phyloP scores from a whole-genome alignment of 495 filamentous ascomycete genomes.

The Cetradonia linearis region DNA sequence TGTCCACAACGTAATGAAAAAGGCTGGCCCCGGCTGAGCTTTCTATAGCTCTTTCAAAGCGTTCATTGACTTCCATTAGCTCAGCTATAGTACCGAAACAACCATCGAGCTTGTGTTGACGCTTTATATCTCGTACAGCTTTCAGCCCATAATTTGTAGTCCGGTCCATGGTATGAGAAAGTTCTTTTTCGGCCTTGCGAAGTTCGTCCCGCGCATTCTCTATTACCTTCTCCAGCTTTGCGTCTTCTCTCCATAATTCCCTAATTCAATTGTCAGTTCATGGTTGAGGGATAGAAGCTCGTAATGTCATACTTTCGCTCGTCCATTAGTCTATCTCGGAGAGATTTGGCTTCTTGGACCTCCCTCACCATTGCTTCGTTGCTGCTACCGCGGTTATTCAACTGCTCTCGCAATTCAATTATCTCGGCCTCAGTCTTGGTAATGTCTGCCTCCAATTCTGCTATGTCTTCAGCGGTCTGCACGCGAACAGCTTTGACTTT shows the following conservation, averaged over 20 bases:
- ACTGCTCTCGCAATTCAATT: conserved; percentile 53
- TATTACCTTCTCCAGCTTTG: conserved; percentile 70
- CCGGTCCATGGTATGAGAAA: conserved; percentile 81
- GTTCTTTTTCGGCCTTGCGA: conserved; percentile 60
- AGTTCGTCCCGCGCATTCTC: conserved; percentile 62
- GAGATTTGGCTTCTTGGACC: conserved; percentile 69
- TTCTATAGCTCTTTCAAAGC: conserved; percentile 81
- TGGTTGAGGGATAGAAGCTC: not conserved
- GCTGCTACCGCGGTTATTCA: conserved; percentile 68
- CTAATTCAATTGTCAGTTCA: conserved; percentile 27
- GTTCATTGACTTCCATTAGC: conserved; percentile 73
- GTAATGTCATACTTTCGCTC: conserved; percentile 58
- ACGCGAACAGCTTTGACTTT: conserved; percentile 72
- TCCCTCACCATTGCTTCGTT: conserved; percentile 60
- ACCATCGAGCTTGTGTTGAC: conserved; percentile 66
- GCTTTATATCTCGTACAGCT: conserved; percentile 68
- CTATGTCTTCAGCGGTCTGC: conserved; percentile 79
- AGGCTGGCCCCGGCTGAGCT: conserved; percentile 85
- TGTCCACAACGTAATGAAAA: conserved; percentile 96
- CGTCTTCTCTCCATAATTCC: conserved; percentile 81
- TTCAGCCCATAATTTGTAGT: conserved; percentile 75
- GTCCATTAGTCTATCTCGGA: conserved; percentile 68
- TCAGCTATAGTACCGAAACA: conserved; percentile 90
- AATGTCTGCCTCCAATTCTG: conserved; percentile 59
- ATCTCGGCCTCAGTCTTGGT: conserved; percentile 61